phyloP scores from a whole-genome alignment of 108 stramenopile genomes.

The Tribonema minus region DNA sequence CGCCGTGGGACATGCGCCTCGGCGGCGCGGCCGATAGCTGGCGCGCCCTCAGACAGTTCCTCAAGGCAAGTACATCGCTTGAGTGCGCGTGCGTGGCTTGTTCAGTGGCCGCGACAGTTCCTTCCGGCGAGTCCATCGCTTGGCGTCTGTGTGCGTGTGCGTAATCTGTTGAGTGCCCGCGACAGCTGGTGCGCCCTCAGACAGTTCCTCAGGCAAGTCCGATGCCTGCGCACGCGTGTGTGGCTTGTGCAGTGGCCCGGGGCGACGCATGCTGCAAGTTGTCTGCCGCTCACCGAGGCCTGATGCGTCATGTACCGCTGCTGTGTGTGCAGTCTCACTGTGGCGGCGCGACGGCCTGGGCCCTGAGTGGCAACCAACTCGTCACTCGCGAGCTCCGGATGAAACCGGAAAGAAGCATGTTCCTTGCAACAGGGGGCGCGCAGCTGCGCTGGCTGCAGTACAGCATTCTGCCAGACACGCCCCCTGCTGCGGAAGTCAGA shows the following conservation, averaged over 20 bases:
- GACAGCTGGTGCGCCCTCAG: slow-evolving; percentile 20
- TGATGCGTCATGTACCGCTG: not conserved
- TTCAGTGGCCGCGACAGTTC: no score
- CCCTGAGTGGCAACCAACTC: slow-evolving; percentile 14
- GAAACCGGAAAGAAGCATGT: slow-evolving; percentile 33
- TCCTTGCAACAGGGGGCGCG: slow-evolving; percentile 17
- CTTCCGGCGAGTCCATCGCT: not conserved
- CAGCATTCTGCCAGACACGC: not conserved
- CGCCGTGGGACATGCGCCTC: slow-evolving; percentile 41
- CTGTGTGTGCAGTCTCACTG: not conserved
- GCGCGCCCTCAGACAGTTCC: slow-evolving; percentile 12
- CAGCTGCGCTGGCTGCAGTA: slow-evolving; percentile 37
- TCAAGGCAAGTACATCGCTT: not conserved
- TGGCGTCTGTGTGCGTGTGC: not conserved
- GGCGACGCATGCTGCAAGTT: not conserved
- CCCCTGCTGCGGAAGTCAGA: no score
- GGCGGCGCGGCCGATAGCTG: slow-evolving; percentile 29
- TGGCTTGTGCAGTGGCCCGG: not conserved
- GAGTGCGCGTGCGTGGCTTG: not conserved
- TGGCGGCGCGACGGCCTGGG: slow-evolving; percentile 29
- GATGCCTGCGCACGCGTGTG: not conserved
- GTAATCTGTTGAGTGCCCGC: not conserved
- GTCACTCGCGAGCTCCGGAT: slow-evolving; percentile 26
- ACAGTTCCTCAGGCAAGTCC: slow-evolving; percentile 8
- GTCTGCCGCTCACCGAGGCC: not conserved